phyloP scores from a whole-genome alignment of 1,139 yeast species.

The Yamadazyma siamensis region DNA sequence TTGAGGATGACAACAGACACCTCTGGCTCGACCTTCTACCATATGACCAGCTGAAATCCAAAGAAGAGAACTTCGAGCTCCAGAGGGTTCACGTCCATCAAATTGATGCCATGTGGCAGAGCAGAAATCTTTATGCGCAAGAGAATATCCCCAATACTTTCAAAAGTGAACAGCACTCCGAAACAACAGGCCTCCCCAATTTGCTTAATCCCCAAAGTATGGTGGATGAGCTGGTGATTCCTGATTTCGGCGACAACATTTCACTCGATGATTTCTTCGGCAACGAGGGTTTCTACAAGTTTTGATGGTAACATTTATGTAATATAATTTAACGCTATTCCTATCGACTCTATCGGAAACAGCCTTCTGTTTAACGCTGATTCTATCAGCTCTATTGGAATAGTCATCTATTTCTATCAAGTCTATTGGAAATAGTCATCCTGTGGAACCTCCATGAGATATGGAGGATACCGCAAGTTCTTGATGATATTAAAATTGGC shows the following conservation, averaged over 20 bases:
- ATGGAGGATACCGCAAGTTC: constrained; percentile 25
- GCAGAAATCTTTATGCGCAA: constrained; percentile 1
- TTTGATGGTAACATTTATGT: no score
- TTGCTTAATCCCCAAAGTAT: constrained; percentile 7
- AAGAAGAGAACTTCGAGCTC: constrained; percentile 8
- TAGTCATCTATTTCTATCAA: no score
- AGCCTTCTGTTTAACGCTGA: no score
- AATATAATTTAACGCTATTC: no score
- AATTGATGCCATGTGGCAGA: constrained; percentile 11
- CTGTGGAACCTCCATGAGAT: constrained; percentile 21
- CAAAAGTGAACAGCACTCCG: constrained; percentile 3
- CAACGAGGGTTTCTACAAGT: constrained; percentile 7
- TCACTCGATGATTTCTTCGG: constrained; percentile 6
- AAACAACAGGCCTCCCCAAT: constrained; percentile 3
- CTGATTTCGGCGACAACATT: constrained; percentile 1
- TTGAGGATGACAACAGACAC: no score
- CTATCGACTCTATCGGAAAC: no score
- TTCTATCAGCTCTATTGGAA: no score
- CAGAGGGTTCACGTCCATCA: constrained; percentile 13
- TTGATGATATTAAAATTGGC: constrained; percentile 9
- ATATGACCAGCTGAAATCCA: constrained; percentile 9
- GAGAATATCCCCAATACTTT: constrained; percentile 6
- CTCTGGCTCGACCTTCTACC: constrained; percentile 12
- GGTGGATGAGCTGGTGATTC: constrained; percentile 3
- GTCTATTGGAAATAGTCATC: constrained; percentile 26